phyloP scores from a whole-genome alignment of 805 yeast genomes.

The Vanderwaltozyma verrucispora region DNA sequence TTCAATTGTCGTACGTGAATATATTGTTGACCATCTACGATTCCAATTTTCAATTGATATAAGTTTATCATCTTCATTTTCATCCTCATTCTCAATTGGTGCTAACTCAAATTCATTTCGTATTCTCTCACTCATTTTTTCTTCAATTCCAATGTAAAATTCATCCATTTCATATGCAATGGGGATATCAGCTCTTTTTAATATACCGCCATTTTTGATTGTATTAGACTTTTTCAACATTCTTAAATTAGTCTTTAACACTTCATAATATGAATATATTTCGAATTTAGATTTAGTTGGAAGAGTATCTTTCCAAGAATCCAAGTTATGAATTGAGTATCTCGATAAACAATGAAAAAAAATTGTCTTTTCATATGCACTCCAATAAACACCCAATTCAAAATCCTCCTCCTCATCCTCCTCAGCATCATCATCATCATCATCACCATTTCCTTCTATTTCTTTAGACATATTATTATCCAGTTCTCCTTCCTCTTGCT shows the following conservation, averaged over 20 bases:
- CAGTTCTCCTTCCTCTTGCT: too few relatives aligned
- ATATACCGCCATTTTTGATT: constrained; percentile 12
- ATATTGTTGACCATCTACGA: constrained; percentile 20
- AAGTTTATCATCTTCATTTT: constrained; percentile 2
- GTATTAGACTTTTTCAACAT: constrained; percentile 9
- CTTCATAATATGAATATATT: constrained; percentile 18
- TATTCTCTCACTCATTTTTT: constrained; percentile 12
- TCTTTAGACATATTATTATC: too few relatives aligned
- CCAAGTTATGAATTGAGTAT: constrained; percentile 24
- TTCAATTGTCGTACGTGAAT: constrained; percentile 14
- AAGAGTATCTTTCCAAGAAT: constrained; percentile 18
- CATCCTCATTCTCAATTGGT: neutral
- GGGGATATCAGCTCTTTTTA: constrained; percentile 18
- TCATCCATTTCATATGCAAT: constrained; percentile 28
- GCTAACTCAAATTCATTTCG: constrained; percentile 5
- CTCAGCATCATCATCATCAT: constrained; percentile 5
- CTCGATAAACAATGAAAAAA: constrained; percentile 24
- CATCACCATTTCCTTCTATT: too few relatives aligned
- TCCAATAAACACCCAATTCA: constrained; percentile 22
- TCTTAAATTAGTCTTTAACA: constrained; percentile 13
- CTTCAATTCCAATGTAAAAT: constrained; percentile 18
- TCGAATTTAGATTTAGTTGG: constrained; percentile 22
- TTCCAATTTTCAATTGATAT: constrained; percentile 19
- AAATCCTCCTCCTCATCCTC: constrained; percentile 5
- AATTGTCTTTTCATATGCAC: constrained; percentile 18